These are phyloP conservation scores for Dryadomyces quercus-mongolicae DNA, from an alignment of 2,329 filamentous ascomycete species.

Conservation along the genomic window DNA sequence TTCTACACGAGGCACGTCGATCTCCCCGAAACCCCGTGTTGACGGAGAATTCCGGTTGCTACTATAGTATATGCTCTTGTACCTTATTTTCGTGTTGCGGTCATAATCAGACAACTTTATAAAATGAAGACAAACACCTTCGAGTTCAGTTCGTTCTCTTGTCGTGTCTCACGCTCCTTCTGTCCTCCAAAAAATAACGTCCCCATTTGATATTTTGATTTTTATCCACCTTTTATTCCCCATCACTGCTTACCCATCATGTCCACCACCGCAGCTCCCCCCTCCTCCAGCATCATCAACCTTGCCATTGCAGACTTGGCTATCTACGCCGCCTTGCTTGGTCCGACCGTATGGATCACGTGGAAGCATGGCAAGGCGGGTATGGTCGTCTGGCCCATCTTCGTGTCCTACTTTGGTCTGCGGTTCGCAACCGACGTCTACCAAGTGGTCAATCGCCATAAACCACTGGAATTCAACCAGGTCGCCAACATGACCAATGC, in stretches of 20 bases:
- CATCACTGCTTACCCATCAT: neutral
- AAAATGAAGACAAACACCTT: no score
- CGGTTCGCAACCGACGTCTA: constrained; percentile 16
- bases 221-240: neutral
- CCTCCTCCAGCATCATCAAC: constrained; percentile 8
- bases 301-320: constrained; percentile 14
- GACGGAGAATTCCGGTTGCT: no score
- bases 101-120: no score
- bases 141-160: no score
- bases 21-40: no score
- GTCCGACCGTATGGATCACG: constrained; percentile 12
- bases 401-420: constrained; percentile 13
- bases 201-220: neutral
- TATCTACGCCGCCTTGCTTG: constrained; percentile 13
- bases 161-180: no score
- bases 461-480: constrained; percentile 12
- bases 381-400: constrained; percentile 20
- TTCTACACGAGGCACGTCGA: no score
- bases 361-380: constrained; percentile 19
- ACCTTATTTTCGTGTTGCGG: no score
- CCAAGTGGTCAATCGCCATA: constrained; percentile 12
- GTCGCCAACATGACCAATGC: constrained; percentile 17
- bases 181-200: no score
- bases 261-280: neutral
- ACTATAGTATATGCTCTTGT: no score